Percentiles rank a stretch among this genome's conserved stretches.
Evolutionary conservation across 2,329 filamentous ascomycete species (phyloP).

Genomic region (Aureobasidium sp.): DNA sequence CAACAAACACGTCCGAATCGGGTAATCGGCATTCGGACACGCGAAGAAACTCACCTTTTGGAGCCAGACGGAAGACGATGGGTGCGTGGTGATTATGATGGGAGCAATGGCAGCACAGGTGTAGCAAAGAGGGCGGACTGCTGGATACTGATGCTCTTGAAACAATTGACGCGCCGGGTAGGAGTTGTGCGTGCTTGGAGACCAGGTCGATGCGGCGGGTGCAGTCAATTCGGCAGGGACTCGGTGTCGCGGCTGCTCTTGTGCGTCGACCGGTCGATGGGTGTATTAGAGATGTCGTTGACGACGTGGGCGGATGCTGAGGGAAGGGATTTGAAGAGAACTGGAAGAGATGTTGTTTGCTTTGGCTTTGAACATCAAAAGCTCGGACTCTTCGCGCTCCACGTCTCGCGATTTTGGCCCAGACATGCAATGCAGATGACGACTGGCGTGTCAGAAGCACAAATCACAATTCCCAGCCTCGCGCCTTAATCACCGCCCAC

Average conservation of each 20-base stretch:
- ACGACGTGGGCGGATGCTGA: slow-evolving; percentile 6
- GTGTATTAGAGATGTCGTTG: not conserved
- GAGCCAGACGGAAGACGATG: not conserved
- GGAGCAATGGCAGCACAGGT: slow-evolving; percentile 2
- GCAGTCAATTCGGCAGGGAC: slow-evolving; percentile 4
- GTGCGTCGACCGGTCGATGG: slow-evolving; percentile 2
- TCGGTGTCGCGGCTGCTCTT: not conserved
- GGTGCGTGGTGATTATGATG: not conserved
- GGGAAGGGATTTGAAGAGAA: slow-evolving; percentile 6
- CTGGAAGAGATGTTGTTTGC: slow-evolving; percentile 7
- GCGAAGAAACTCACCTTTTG: not conserved
- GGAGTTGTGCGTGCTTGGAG: not conserved
- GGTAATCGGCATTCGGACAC: slow-evolving; percentile 6
- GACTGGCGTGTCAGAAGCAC: not conserved
- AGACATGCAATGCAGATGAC: not conserved
- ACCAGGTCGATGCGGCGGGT: not conserved
- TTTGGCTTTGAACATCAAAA: slow-evolving; percentile 11
- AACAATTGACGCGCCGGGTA: slow-evolving; percentile 10
- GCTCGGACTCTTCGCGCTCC: slow-evolving; percentile 5
- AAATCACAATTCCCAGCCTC: slow-evolving; percentile 3
- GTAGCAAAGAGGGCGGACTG: slow-evolving; percentile 7
- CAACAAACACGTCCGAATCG: slow-evolving; percentile 14
- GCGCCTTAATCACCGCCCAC: not conserved
- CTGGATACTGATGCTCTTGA: slow-evolving; percentile 7
- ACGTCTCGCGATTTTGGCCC: slow-evolving; percentile 4